Evolutionary conservation across 805 yeast species (phyloP), one percentile per base, ranked within the genome.

Genomic region (Yamadazyma phyllophila): DNA sequence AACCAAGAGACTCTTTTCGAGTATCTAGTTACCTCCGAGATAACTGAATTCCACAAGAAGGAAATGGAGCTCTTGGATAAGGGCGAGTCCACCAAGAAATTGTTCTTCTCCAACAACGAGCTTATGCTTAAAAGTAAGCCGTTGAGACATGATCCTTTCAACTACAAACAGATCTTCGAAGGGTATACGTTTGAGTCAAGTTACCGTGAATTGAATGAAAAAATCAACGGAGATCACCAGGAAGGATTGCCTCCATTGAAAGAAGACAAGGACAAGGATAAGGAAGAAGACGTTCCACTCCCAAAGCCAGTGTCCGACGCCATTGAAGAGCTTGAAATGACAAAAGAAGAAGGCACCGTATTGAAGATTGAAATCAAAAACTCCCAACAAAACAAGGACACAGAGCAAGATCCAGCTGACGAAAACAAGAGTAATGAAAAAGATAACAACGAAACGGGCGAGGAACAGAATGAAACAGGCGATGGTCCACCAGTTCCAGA

Each of bases 41-140:
- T 65, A 27, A 70, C 76, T 3, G 44, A 51, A 9, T 57, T 65
- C 37, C 76, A 71, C 47, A 66, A 61, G 41, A 44, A 53, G 3
- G 74, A 71, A 49, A 57, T 66, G 44, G 31, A 39, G 8, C 42
- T 26, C 2, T 38, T 58, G 16, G 35, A 52, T 10, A 46, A 48
- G 14, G 58, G 52, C 2, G 47, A 58, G 36, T 49, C 63, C 16
- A 58, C 68, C 7, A 43, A 53, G 36, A 15, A 26, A 13, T 24
- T 60, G n/a, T 45, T 59, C 27, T 46, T 56, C 17, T 42, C 47
- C 11, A 32, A 40, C 9, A 42, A 43, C 8, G 42, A 45, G 15
- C 43, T 30, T 13, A 27, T 46, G 10, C 9, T 7, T 7, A 43
- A 29, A 31, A 45, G 41, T 7, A 30, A 45, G n/a, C 55, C 55